Base-by-base conservation (phyloP, 169 alveolate genomes). In the Cryptosporidium canis region DNA sequence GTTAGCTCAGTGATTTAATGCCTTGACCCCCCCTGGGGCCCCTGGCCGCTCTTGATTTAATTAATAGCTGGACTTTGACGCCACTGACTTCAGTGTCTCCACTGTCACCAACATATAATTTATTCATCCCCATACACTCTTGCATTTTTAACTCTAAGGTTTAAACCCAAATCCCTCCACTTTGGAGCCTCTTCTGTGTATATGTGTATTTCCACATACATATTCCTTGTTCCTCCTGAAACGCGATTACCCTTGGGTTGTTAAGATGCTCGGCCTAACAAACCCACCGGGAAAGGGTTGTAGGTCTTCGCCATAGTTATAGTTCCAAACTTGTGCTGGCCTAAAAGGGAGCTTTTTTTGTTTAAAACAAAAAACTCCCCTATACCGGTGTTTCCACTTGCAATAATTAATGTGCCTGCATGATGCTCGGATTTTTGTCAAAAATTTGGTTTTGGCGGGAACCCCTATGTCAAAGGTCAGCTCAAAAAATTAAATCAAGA, bases 1-100 rank as follows among this genome's bases (percentile, higher is more conserved):
- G 39, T 77, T 58, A 61, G 58, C 48, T 70, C 84, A 18, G 53
- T 43, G 11, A 68, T 27, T 44, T 48, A 68, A 68, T 29, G 4
- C 24, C 27, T 12, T 6, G 7, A 61, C 39, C 21, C 18, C 24
- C 14, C 2, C 33, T 7, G n/a, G n/a, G 37, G 2, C 9, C 9
- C 24, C 8, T 51, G 63, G 35, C 63, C 8, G 24, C n/a, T 51
- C 24, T 18, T 51, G 24, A 21, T 21, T 51, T 51, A 51, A 51
- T 51, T 51, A 51, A 51, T 51, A 1, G 35, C 27, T 51, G n/a
- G 24, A 48, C 21, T 48, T 14, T 16, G 21, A n/a, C 18, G 21
- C 11, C 16, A 14, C 3, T 48, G 21, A 48, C 21, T 48, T 48
- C 31, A 1, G 3, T 48, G 58, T 18, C 16, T 44, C 16, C 16